Percentiles rank a stretch among this genome's conserved stretches.
Conservation (phyloP, 805 yeast genomes). For the Ogataea nakhonphanomensis region DNA sequence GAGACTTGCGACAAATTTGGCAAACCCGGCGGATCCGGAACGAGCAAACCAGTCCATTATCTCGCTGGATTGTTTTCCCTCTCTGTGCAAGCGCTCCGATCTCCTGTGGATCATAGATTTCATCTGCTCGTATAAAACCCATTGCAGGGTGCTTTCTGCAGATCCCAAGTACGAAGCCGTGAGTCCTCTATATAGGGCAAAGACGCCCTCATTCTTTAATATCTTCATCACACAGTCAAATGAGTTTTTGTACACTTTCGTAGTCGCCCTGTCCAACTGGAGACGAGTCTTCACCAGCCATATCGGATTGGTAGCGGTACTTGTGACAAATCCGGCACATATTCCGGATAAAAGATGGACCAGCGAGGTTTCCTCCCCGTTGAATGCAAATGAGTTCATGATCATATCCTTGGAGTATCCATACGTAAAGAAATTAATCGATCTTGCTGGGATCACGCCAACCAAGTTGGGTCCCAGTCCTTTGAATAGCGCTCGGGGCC, state of each 20-base stretch:
- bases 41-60: constrained; percentile 90
- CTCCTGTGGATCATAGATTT: constrained; percentile 58
- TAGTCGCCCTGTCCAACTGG: constrained; percentile 74
- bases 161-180: constrained; percentile 95
- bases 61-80: constrained; percentile 49
- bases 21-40: constrained; percentile 96
- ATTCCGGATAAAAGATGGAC: constrained; percentile 85
- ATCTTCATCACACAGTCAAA: constrained; percentile 78
- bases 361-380: constrained; percentile 77
- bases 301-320: constrained; percentile 96
- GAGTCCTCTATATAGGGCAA: constrained; percentile 83
- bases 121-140: constrained; percentile 97
- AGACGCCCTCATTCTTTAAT: constrained; percentile 70
- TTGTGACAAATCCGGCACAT: constrained; percentile 88
- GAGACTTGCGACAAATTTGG: constrained; percentile 88
- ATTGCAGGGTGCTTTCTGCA: constrained; percentile 86
- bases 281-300: constrained; percentile 95
- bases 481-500: constrained; percentile 80
- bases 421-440: constrained; percentile 93
- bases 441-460: constrained; percentile 97
- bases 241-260: constrained; percentile 72
- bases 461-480: constrained; percentile 96
- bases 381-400: constrained; percentile 54
- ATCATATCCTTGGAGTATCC: constrained; percentile 85
- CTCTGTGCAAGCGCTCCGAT: constrained; percentile 35